Evolutionary conservation across 2,329 filamentous ascomycete species (phyloP).

Genomic region (Colletotrichum tropicicola): DNA sequence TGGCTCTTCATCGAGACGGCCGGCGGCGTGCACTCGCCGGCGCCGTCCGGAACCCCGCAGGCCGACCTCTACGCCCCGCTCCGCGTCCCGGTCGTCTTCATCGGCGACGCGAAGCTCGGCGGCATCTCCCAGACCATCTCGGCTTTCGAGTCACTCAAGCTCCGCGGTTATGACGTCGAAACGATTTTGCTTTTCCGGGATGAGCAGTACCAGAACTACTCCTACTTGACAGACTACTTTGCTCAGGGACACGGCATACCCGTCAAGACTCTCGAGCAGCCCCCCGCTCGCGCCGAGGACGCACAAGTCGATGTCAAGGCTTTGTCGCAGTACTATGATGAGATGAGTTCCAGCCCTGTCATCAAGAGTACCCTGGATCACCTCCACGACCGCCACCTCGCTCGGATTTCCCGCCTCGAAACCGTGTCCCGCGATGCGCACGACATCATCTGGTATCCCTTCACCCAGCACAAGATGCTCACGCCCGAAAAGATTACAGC

Average conservation of each 20-base stretch:
- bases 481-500: constrained; percentile 70
- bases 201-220: constrained; percentile 71
- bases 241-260: constrained; percentile 63
- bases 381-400: constrained; percentile 62
- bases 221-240: constrained; percentile 76
- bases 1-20: constrained; percentile 82
- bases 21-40: constrained; percentile 82
- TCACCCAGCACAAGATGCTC: constrained; percentile 80
- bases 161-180: constrained; percentile 83
- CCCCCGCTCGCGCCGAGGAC: constrained; percentile 58
- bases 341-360: constrained; percentile 46
- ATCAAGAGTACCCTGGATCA: constrained; percentile 56
- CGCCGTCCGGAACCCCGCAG: constrained; percentile 79
- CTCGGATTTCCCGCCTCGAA: constrained; percentile 67
- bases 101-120: constrained; percentile 79
- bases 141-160: constrained; percentile 78
- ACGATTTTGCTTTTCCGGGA: constrained; percentile 76
- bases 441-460: constrained; percentile 83
- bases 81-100: constrained; percentile 76
- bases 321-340: constrained; percentile 72
- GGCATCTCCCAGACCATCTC: constrained; percentile 85
- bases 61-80: constrained; percentile 81
- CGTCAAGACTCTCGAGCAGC: constrained; percentile 65
- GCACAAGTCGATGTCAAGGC: constrained; percentile 58
- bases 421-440: constrained; percentile 70